A percentile compares a stretch with the other conserved stretches of the same genome.
These are phyloP conservation scores for Litchi chinensis DNA, from an alignment of 345 rosid genomes.

Conservation along the genomic window DNA sequence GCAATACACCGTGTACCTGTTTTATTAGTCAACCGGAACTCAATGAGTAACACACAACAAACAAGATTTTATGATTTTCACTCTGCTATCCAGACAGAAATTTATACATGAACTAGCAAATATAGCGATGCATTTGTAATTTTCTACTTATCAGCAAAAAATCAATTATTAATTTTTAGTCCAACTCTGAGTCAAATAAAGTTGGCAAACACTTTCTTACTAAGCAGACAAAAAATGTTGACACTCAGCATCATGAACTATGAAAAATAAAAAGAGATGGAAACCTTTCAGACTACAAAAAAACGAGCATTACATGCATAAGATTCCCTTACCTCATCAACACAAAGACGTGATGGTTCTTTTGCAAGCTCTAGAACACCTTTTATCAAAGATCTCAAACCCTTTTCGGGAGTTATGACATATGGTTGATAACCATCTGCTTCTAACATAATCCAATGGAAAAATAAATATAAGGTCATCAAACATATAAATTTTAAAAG, in stretches of 20 bases:
- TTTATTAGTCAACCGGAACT: conserved; percentile 2
- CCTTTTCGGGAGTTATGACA: conserved; percentile 85
- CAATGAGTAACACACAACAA: conserved; percentile 7
- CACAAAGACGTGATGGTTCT: conserved; percentile 76
- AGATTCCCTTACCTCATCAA: conserved; percentile 63
- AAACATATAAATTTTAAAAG: neutral
- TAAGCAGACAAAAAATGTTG: neutral
- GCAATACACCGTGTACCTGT: conserved; percentile 74
- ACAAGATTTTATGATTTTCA: conserved; percentile 1
- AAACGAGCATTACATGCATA: conserved; percentile 1
- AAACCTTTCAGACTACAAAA: neutral
- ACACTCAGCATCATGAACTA: neutral
- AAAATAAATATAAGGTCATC: conserved; percentile 3
- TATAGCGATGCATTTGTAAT: neutral
- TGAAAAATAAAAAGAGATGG: neutral
- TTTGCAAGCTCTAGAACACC: conserved; percentile 75
- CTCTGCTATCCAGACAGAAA: conserved; percentile 6
- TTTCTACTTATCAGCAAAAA: neutral
- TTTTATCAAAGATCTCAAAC: conserved; percentile 77
- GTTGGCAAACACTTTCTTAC: neutral
- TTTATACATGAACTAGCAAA: neutral
- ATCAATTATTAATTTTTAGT: neutral
- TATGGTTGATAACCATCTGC: conserved; percentile 91
- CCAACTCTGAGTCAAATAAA: conserved; percentile 10
- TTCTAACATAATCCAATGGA: conserved; percentile 65